Conservation (phyloP, 257 asterid genomes). For the Euphrasia confusa region DNA sequence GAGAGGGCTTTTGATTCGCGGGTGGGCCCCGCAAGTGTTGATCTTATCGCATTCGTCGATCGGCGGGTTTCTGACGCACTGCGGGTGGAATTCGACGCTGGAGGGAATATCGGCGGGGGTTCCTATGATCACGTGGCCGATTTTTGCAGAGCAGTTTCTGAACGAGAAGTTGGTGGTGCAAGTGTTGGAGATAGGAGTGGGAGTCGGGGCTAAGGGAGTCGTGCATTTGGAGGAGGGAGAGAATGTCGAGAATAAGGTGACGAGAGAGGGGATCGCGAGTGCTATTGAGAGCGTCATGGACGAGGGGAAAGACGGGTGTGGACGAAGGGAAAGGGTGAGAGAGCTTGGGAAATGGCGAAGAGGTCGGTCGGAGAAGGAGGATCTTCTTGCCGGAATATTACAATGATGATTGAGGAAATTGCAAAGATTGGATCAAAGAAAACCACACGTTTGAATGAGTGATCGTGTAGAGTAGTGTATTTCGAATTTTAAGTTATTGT, state of each 20-base stretch:
- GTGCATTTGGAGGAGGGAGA: constrained; percentile 23
- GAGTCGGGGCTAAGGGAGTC: constrained; percentile 25
- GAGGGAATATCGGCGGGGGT: constrained; percentile 29
- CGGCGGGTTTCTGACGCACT: constrained; percentile 36
- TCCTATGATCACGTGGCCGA: constrained; percentile 39
- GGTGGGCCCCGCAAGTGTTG: constrained; percentile 37
- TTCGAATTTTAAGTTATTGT: no score
- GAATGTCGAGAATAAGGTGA: constrained; percentile 20
- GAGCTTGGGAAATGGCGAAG: constrained; percentile 30
- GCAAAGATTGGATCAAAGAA: constrained; percentile 13
- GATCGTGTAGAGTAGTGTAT: neutral
- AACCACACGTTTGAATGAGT: neutral
- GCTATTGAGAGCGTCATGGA: constrained; percentile 30
- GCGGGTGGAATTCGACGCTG: constrained; percentile 38
- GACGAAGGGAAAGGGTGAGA: constrained; percentile 26
- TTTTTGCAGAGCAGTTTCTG: constrained; percentile 26
- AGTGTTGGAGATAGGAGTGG: constrained; percentile 27
- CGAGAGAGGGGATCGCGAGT: constrained; percentile 17
- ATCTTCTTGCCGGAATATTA: constrained; percentile 26
- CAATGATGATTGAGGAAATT: constrained; percentile 17
- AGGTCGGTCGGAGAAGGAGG: constrained; percentile 29
- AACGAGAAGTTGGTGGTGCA: constrained; percentile 28
- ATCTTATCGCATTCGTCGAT: constrained; percentile 29
- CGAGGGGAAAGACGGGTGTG: constrained; percentile 23
- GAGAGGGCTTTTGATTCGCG: constrained; percentile 29